Evolutionary conservation across 2,329 filamentous ascomycete genomes (phyloP).

Genomic region (Didymella pinodella): DNA sequence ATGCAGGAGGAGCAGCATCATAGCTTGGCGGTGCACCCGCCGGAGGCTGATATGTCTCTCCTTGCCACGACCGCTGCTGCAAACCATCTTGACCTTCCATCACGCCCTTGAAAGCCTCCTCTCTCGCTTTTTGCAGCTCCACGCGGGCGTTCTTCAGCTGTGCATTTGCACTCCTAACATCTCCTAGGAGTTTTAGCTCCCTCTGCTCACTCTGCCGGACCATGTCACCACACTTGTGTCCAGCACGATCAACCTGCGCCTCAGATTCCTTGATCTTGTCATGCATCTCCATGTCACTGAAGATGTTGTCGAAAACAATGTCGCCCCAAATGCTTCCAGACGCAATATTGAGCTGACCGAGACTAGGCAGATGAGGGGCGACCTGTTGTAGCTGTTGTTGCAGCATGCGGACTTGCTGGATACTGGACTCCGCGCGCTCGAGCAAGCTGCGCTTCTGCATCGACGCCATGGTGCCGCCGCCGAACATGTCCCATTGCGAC

Average conservation of each 20-base stretch:
- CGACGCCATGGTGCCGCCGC: slow-evolving; percentile 58
- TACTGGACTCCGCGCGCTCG: slow-evolving; percentile 55
- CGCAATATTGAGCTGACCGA: slow-evolving; percentile 55
- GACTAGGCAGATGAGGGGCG: slow-evolving; percentile 50
- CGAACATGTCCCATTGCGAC: slow-evolving; percentile 58
- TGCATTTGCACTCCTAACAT: slow-evolving; percentile 43
- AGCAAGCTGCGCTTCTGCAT: slow-evolving; percentile 65
- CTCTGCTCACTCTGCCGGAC: slow-evolving; percentile 47
- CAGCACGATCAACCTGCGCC: slow-evolving; percentile 38
- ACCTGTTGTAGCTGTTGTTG: slow-evolving; percentile 52
- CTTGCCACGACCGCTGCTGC: neutral
- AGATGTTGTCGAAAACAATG: slow-evolving; percentile 65
- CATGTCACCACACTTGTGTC: slow-evolving; percentile 40
- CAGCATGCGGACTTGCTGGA: slow-evolving; percentile 52
- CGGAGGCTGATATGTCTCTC: slow-evolving; percentile 6
- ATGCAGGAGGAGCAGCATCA: slow-evolving; percentile 16
- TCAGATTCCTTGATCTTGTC: slow-evolving; percentile 60
- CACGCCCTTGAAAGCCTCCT: slow-evolving; percentile 52
- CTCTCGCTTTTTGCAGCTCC: slow-evolving; percentile 57
- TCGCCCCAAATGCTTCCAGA: slow-evolving; percentile 59
- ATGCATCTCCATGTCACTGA: slow-evolving; percentile 62
- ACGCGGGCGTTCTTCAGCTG: slow-evolving; percentile 40
- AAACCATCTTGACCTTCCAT: slow-evolving; percentile 22
- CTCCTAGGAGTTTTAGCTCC: slow-evolving; percentile 30
- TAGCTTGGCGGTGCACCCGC: slow-evolving; percentile 7